Evolutionary conservation across 1,139 yeast species (phyloP).

Genomic region (Suhomyces maxii): DNA sequence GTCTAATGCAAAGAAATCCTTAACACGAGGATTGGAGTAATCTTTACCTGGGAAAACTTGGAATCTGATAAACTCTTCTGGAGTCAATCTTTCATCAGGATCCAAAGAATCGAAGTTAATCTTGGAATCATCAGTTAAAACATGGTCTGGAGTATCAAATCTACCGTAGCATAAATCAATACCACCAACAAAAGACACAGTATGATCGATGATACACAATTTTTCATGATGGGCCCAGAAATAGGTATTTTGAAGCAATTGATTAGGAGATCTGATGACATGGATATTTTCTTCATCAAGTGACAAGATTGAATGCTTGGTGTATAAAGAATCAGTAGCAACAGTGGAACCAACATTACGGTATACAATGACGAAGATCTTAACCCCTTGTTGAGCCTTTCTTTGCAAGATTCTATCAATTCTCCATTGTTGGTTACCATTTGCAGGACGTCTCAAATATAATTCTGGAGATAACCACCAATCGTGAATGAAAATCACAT

Average conservation of each 20-base stretch:
- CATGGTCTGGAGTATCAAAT: conserved; percentile 96
- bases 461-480: conserved; percentile 99
- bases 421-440: conserved; percentile 93
- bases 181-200: conserved; percentile 91
- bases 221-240: conserved; percentile 99
- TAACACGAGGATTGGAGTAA: conserved; percentile 91
- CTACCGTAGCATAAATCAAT: conserved; percentile 94
- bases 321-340: conserved; percentile 90
- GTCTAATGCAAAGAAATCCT: conserved; percentile 79
- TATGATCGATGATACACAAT: conserved; percentile 80
- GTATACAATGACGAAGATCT: conserved; percentile 89
- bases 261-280: conserved; percentile 93
- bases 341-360: conserved; percentile 93
- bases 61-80: conserved; percentile 43
- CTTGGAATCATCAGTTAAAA: conserved; percentile 69
- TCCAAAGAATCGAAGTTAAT: conserved; percentile 39
- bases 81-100: conserved; percentile 27
- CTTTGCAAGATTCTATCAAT: conserved; percentile 83
- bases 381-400: conserved; percentile 93
- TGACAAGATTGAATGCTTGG: conserved; percentile 87
- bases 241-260: conserved; percentile 85
- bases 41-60: conserved; percentile 96
- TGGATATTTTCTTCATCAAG: conserved; percentile 80
- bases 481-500: conserved; percentile 91
- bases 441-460: conserved; percentile 89